phyloP scores from a whole-genome alignment of 2,329 filamentous ascomycete species.

The Ophiocordyceps robertsii region DNA sequence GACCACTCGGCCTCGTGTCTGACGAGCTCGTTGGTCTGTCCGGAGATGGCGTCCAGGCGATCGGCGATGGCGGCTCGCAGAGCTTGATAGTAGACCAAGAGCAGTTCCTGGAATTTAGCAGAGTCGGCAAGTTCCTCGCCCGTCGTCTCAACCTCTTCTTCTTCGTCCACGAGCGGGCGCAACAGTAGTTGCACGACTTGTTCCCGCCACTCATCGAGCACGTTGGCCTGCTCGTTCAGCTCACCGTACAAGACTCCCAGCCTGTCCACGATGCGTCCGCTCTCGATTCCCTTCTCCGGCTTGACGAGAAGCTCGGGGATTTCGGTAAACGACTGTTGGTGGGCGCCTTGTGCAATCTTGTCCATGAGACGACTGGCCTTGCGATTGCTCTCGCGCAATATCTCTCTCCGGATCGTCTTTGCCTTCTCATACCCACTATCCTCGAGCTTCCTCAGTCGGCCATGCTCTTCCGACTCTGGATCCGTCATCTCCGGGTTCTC shows the following conservation, averaged over 20 bases:
- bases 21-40: slow-evolving; percentile 61
- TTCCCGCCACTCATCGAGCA: slow-evolving; percentile 64
- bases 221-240: slow-evolving; percentile 58
- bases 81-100: slow-evolving; percentile 74
- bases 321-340: slow-evolving; percentile 41
- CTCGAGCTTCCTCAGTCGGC: slow-evolving; percentile 55
- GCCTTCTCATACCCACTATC: slow-evolving; percentile 62
- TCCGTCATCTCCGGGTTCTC: slow-evolving; percentile 49
- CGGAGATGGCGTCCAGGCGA: slow-evolving; percentile 62
- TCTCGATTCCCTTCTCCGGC: slow-evolving; percentile 56
- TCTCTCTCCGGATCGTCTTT: slow-evolving; percentile 63
- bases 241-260: slow-evolving; percentile 50
- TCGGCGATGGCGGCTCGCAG: slow-evolving; percentile 67
- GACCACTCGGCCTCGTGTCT: slow-evolving; percentile 57
- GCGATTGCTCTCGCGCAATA: slow-evolving; percentile 43
- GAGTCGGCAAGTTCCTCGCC: slow-evolving; percentile 87
- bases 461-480: slow-evolving; percentile 54
- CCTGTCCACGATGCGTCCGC: slow-evolving; percentile 48
- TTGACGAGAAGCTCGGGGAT: slow-evolving; percentile 45
- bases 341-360: slow-evolving; percentile 39
- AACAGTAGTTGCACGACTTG: slow-evolving; percentile 59
- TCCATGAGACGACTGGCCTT: slow-evolving; percentile 41
- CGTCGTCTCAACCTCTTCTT: slow-evolving; percentile 57
- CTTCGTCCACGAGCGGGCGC: slow-evolving; percentile 70
- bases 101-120: slow-evolving; percentile 74